phyloP scores from a whole-genome alignment of 805 yeast species.

The Hagleromyces aurorensis region DNA sequence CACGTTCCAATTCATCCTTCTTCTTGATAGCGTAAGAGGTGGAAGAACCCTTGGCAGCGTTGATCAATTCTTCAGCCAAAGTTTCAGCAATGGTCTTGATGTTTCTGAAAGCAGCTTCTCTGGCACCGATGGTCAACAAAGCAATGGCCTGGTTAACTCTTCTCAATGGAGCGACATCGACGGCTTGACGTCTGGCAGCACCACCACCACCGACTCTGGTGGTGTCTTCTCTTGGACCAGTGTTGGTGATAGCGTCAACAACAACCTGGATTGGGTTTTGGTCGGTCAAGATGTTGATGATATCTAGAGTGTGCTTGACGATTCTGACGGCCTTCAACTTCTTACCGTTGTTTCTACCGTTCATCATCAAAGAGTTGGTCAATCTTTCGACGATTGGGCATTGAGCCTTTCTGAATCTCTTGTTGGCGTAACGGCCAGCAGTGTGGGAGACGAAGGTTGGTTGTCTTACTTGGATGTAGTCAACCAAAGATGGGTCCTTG shows the following conservation, averaged over 20 bases:
- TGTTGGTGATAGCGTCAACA: constrained; percentile 98
- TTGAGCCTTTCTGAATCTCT: constrained; percentile 99
- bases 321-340: constrained; percentile 99
- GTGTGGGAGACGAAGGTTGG: constrained; percentile 98
- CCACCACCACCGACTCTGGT: constrained; percentile 99
- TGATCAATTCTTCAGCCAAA: constrained; percentile 99
- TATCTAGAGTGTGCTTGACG: constrained; percentile 98
- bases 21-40: constrained; percentile 99
- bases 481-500: constrained; percentile 96
- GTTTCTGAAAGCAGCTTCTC: constrained; percentile 99
- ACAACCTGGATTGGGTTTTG: constrained; percentile 99
- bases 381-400: constrained; percentile 99
- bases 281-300: constrained; percentile 94
- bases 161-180: constrained; percentile 99
- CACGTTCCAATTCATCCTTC: constrained; percentile 99
- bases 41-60: constrained; percentile 99
- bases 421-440: constrained; percentile 98
- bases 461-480: constrained; percentile 95
- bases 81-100: constrained; percentile 99
- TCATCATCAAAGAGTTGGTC: constrained; percentile 99
- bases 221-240: constrained; percentile 99
- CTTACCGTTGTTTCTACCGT: constrained; percentile 99
- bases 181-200: constrained; percentile 99
- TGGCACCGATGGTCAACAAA: constrained; percentile 97
- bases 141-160: constrained; percentile 99